Percentiles rank a stretch among this genome's conserved stretches.
Conservation (phyloP, 148 eudicot species). For the Gaultheria prostrata region DNA sequence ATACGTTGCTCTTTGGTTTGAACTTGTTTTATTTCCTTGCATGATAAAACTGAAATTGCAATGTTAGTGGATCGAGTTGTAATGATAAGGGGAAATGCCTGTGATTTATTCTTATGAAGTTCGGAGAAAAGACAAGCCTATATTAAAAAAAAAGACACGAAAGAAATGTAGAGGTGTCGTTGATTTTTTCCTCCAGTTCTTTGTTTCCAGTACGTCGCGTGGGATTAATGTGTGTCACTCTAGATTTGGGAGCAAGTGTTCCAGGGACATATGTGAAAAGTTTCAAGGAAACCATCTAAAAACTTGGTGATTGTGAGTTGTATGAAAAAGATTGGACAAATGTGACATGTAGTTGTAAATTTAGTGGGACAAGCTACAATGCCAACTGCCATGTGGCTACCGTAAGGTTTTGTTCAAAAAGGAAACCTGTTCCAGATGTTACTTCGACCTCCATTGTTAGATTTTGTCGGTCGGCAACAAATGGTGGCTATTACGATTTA, state of each 20-base stretch:
- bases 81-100: background rate
- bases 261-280: background rate
- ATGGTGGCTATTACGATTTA: background rate
- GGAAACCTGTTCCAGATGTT: background rate
- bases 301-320: background rate
- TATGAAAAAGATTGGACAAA: background rate
- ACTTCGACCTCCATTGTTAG: background rate
- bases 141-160: background rate
- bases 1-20: conserved; percentile 8
- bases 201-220: background rate
- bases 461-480: background rate
- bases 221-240: background rate
- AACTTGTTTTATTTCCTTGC: background rate
- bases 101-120: background rate
- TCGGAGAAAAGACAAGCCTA: background rate
- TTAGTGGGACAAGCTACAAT: background rate
- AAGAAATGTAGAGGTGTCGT: conserved; percentile 1
- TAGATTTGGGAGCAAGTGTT: background rate
- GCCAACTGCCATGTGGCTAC: background rate
- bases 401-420: background rate
- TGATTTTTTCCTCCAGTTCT: background rate
- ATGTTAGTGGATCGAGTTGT: background rate
- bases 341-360: background rate
- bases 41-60: background rate
- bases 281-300: background rate